A percentile compares a stretch with the other conserved stretches of the same genome.
Conservation (phyloP, 2,329 filamentous ascomycete genomes). For the Aspergillus fijiensis region DNA sequence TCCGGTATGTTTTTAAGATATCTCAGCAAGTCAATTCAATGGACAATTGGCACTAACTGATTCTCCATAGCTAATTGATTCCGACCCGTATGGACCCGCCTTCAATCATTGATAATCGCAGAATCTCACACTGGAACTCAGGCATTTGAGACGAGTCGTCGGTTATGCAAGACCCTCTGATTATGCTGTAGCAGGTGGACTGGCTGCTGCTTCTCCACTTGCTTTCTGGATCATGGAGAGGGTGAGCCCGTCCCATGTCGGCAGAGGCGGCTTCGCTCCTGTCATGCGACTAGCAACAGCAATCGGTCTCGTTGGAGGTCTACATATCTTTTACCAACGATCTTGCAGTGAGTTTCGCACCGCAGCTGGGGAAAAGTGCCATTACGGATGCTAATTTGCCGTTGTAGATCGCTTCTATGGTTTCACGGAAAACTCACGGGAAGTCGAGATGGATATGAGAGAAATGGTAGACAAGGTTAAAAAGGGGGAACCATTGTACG, state of each 20-base stretch:
- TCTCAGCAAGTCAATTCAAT: background rate
- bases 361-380: background rate
- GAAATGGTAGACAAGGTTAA: constrained; percentile 99
- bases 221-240: constrained; percentile 78
- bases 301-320: constrained; percentile 73
- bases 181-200: constrained; percentile 68
- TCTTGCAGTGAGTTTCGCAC: constrained; percentile 67
- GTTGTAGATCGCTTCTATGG: constrained; percentile 87
- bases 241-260: constrained; percentile 79
- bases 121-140: constrained; percentile 37
- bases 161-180: constrained; percentile 83
- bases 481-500: constrained; percentile 84
- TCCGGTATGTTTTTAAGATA: constrained; percentile 63
- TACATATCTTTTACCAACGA: constrained; percentile 81
- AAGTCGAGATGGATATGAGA: constrained; percentile 93
- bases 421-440: constrained; percentile 85
- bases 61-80: constrained; percentile 83
- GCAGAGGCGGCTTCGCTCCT: constrained; percentile 76
- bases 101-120: constrained; percentile 8
- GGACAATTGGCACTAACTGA: constrained; percentile 21
- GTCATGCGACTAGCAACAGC: constrained; percentile 76
- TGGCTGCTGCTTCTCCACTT: constrained; percentile 70
- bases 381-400: constrained; percentile 2
- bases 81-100: constrained; percentile 75
- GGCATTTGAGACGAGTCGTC: constrained; percentile 87